phyloP scores from a whole-genome alignment of 305 asterid genomes.

The Plantago coronopus region DNA sequence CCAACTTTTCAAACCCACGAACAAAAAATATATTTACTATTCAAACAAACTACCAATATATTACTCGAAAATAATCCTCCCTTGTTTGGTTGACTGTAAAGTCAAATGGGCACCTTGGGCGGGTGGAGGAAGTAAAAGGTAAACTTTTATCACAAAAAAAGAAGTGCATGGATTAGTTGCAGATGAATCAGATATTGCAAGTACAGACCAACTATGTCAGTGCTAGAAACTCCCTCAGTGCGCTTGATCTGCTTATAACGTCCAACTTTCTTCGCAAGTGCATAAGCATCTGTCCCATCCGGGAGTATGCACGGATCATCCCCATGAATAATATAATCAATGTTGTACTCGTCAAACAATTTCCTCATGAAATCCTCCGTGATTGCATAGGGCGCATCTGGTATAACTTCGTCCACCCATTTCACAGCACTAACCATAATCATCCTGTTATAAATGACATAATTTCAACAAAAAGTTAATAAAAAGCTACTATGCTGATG shows the following conservation, averaged over 20 bases:
- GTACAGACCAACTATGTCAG: conserved; percentile 64
- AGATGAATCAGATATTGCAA: conserved; percentile 1
- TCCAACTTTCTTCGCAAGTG: conserved; percentile 90
- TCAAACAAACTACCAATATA: too few species aligned
- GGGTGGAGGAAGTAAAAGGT: too few species aligned
- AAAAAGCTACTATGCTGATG: too few species aligned
- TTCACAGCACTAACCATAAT: conserved; percentile 24
- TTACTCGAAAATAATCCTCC: too few species aligned
- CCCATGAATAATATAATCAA: conserved; percentile 93
- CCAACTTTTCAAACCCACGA: too few species aligned
- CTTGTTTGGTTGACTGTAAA: too few species aligned
- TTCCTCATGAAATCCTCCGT: conserved; percentile 94
- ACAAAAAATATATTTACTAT: too few species aligned
- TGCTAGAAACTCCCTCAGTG: conserved; percentile 91
- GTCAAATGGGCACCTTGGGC: too few species aligned
- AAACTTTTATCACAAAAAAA: too few species aligned
- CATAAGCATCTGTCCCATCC: conserved; percentile 95
- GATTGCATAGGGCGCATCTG: conserved; percentile 87
- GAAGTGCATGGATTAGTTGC: conserved; percentile 3
- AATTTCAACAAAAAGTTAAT: too few species aligned
- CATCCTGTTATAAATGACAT: conserved; percentile 35
- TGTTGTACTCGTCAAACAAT: conserved; percentile 78
- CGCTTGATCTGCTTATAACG: conserved; percentile 96
- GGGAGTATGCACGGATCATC: conserved; percentile 92
- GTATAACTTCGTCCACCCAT: conserved; percentile 30